phyloP scores from a whole-genome alignment of 495 filamentous ascomycete species.

The Annulohypoxylon nitens region DNA sequence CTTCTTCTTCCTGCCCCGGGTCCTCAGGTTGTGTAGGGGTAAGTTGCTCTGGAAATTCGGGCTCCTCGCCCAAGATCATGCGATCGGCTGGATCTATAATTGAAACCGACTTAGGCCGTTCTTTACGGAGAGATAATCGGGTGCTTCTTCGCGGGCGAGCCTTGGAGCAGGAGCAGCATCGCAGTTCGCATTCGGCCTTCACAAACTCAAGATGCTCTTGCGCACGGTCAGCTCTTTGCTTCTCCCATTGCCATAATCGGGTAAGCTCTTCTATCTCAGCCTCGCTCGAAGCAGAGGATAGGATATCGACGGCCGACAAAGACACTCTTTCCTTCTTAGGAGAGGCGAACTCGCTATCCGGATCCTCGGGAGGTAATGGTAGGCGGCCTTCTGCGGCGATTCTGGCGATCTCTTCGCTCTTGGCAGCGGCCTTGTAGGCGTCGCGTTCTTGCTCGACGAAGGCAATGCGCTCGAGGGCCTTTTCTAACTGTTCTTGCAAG shows the following conservation, averaged over 20 bases:
- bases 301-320: conserved; percentile 55
- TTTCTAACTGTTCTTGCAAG: conserved; percentile 79
- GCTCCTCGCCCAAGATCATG: conserved; percentile 56
- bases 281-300: conserved; percentile 59
- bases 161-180: conserved; percentile 72
- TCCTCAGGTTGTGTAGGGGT: background rate
- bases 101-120: conserved; percentile 45
- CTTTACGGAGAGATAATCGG: conserved; percentile 44
- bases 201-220: conserved; percentile 84
- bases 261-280: conserved; percentile 70
- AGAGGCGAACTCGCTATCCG: conserved; percentile 62
- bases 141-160: conserved; percentile 46
- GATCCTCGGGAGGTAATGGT: conserved; percentile 64
- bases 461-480: conserved; percentile 71
- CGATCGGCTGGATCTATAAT: conserved; percentile 59
- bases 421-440: conserved; percentile 69
- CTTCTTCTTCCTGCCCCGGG: background rate
- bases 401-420: conserved; percentile 70
- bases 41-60: conserved; percentile 12
- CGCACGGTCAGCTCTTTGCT: conserved; percentile 72
- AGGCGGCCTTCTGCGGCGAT: conserved; percentile 75
- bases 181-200: conserved; percentile 82
- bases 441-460: conserved; percentile 79
- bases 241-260: conserved; percentile 74
- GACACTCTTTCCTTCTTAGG: conserved; percentile 57